Percentiles rank a stretch among this genome's conserved stretches.
Evolutionary conservation across 2,329 filamentous ascomycete genomes (phyloP).

Genomic region (Neocucurbitaria cava): DNA sequence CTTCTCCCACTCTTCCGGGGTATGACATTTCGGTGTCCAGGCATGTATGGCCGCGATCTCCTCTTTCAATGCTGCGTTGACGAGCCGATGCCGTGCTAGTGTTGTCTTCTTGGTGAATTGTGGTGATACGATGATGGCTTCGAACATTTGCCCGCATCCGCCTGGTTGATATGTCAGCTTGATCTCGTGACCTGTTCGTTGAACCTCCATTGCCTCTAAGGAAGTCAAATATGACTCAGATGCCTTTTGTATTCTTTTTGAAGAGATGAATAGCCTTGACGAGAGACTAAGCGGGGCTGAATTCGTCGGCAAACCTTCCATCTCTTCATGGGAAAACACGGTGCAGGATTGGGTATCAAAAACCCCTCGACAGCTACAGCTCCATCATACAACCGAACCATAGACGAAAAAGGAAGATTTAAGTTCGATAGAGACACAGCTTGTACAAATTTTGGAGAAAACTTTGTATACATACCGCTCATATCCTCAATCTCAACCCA

Average conservation of each 20-base stretch:
- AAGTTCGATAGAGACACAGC: neutral
- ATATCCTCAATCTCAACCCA: conserved; percentile 91
- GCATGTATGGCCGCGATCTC: conserved; percentile 93
- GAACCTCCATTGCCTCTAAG: neutral
- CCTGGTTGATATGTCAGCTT: conserved; percentile 53
- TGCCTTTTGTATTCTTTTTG: neutral
- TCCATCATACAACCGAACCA: neutral
- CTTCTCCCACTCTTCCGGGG: conserved; percentile 85
- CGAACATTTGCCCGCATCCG: conserved; percentile 74
- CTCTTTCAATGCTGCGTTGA: conserved; percentile 81
- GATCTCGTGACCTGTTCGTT: neutral
- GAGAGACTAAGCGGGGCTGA: neutral
- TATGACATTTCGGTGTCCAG: conserved; percentile 94
- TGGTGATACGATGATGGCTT: conserved; percentile 69
- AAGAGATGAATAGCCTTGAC: neutral
- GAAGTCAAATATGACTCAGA: neutral
- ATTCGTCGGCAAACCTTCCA: neutral
- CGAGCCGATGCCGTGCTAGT: conserved; percentile 83
- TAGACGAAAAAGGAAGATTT: neutral
- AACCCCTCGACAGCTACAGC: neutral
- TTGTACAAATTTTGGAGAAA: neutral
- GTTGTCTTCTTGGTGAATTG: conserved; percentile 65
- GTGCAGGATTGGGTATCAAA: neutral
- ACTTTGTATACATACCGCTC: conserved; percentile 72
- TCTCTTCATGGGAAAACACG: neutral